Percentiles rank a stretch among this genome's conserved stretches.
Evolutionary conservation across 768 basidiomycete species (phyloP).

Genomic region (Crucibulum laeve): DNA sequence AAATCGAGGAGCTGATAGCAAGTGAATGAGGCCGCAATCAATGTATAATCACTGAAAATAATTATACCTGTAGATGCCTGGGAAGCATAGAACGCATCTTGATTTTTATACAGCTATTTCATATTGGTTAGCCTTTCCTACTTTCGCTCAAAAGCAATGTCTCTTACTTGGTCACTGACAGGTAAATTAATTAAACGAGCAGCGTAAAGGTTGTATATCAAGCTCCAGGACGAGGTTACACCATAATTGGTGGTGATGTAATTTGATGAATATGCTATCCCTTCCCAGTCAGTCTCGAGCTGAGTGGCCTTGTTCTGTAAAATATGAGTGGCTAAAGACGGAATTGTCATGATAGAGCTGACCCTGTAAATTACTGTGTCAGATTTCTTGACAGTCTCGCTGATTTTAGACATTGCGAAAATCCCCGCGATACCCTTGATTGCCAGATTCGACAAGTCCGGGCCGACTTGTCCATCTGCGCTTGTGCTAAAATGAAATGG

Average conservation of each 20-base stretch:
- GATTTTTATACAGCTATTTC: not conserved
- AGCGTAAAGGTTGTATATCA: conserved; percentile 50
- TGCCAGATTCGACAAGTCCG: conserved; percentile 50
- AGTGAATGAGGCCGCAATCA: not conserved
- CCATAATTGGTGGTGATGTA: conserved; percentile 15
- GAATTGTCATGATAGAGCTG: conserved; percentile 8
- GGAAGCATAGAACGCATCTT: conserved; percentile 6
- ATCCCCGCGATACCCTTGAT: conserved; percentile 57
- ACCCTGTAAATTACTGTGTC: conserved; percentile 10
- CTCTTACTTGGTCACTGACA: conserved; percentile 24
- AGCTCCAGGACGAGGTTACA: conserved; percentile 25
- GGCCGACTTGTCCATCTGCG: conserved; percentile 14
- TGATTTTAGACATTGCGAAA: conserved; percentile 50
- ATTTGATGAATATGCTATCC: conserved; percentile 8
- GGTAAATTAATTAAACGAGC: conserved; percentile 38
- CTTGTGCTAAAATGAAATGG: not conserved
- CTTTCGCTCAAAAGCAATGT: not conserved
- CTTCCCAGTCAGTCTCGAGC: conserved; percentile 8
- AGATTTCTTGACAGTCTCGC: conserved; percentile 23
- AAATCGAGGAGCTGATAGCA: conserved; percentile 3
- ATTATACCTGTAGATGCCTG: conserved; percentile 4
- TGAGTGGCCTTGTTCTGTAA: not conserved
- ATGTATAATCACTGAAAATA: not conserved
- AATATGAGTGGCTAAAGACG: not conserved
- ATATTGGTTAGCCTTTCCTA: conserved; percentile 4